These are phyloP conservation scores for Ogataea pini DNA, from an alignment of 805 yeast species.

Conservation along the genomic window DNA sequence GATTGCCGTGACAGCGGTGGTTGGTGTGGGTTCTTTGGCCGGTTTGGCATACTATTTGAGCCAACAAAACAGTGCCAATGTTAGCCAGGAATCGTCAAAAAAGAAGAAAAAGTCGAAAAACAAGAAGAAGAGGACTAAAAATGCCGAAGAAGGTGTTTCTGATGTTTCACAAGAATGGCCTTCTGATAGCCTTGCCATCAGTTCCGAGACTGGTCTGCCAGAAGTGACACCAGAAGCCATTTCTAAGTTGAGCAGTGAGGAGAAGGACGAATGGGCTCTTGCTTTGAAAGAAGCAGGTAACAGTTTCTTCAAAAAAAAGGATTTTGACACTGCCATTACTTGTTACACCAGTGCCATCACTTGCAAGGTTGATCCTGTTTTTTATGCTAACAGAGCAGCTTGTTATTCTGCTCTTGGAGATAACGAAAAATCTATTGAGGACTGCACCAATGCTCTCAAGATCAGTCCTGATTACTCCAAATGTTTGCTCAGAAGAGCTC, in stretches of 20 bases:
- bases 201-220: slow-evolving; percentile 55
- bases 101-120: slow-evolving; percentile 40
- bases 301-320: slow-evolving; percentile 65
- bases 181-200: slow-evolving; percentile 48
- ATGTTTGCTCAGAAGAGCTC: slow-evolving; percentile 90
- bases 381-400: slow-evolving; percentile 94
- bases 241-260: slow-evolving; percentile 45
- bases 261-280: slow-evolving; percentile 64
- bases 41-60: slow-evolving; percentile 47
- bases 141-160: slow-evolving; percentile 36
- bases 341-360: slow-evolving; percentile 77
- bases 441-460: slow-evolving; percentile 81
- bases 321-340: slow-evolving; percentile 73
- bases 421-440: slow-evolving; percentile 81
- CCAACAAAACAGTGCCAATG: slow-evolving; percentile 29
- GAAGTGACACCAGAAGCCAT: slow-evolving; percentile 49
- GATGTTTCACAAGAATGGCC: slow-evolving; percentile 21
- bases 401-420: slow-evolving; percentile 83
- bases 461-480: slow-evolving; percentile 89
- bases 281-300: slow-evolving; percentile 91
- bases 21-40: slow-evolving; percentile 49
- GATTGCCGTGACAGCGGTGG: slow-evolving; percentile 49
- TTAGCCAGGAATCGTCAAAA: slow-evolving; percentile 18
- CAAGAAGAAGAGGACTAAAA: slow-evolving; percentile 44
- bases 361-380: slow-evolving; percentile 81